Evolutionary conservation across 768 basidiomycete genomes (phyloP), one percentile per base, ranked within the genome.

Genomic region (Trametes cinnabarina): DNA sequence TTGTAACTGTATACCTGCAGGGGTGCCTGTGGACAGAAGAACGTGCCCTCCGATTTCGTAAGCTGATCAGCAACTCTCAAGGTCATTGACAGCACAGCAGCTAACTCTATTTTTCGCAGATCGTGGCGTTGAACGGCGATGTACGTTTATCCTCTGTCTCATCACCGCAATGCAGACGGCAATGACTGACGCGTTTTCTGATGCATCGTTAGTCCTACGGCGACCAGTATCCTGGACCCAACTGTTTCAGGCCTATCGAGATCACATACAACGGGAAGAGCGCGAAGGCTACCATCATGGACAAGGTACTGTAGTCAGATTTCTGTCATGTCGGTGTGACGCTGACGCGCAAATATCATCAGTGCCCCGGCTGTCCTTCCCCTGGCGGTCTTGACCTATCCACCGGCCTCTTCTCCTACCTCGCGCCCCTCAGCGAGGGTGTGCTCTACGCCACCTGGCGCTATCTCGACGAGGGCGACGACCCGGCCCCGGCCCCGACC

Each of bases 331-430:
- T 22, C 40, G 20, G 26, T 8, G 11, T 41, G 30, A 32, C 30
- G 23, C 50, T 42, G 26, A 41, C 20, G 17, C 56, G 6, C 46
- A 20, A 25, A 9, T 12, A 10, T 12, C 35, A 20, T n/a, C 60
- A 88, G 82, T 90, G 89, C 68, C 82, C 83, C 43, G 81, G 79
- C 19, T 92, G 90, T 68, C 82, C 82, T 23, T 37, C 35, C 8
- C 78, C 68, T 32, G 79, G 77, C 25, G 89, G 82, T 40, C 79
- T 92, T 25, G 91, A 93, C 73, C 74, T 92, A 54, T 84, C 85
- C 25, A 65, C 71, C 14, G 84, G 85, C 51, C 77, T 92, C 46
- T 92, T 93, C 72, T 56, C 71, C 26, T 81, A 74, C 76, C 89
- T 92, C 65, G 82, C 79, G 3, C 9, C 64, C 19, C 64, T 75